These are phyloP conservation scores for Dothidotthia symphoricarpi DNA, from an alignment of 2,329 filamentous ascomycete genomes.

Conservation along the genomic window DNA sequence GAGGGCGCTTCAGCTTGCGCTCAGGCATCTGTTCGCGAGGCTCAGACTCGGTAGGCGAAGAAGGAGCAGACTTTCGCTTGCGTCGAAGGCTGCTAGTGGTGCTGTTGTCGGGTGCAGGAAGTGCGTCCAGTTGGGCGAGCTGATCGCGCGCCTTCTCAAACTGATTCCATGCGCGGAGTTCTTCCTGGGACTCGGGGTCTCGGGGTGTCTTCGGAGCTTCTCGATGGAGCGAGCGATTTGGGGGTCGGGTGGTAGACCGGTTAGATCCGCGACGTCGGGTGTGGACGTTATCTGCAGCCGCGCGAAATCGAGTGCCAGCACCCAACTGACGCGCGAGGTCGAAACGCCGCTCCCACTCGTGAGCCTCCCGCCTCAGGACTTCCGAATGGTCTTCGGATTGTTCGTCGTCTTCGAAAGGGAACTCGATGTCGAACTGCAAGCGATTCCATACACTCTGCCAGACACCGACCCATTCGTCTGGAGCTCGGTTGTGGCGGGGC, in stretches of 20 bases:
- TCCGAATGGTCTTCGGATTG: conserved; percentile 57
- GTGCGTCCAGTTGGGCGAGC: conserved; percentile 29
- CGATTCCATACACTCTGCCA: conserved; percentile 89
- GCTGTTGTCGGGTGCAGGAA: conserved; percentile 19
- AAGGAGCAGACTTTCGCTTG: conserved; percentile 76
- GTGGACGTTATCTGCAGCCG: conserved; percentile 63
- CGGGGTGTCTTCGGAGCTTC: conserved; percentile 48
- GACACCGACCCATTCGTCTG: conserved; percentile 63
- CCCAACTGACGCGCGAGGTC: conserved; percentile 79
- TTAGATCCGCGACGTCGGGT: conserved; percentile 25
- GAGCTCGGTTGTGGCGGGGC: conserved; percentile 32
- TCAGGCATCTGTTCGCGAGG: conserved; percentile 62
- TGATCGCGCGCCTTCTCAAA: conserved; percentile 78
- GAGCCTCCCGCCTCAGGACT: conserved; percentile 57
- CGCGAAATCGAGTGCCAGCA: conserved; percentile 68
- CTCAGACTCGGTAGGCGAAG: conserved; percentile 67
- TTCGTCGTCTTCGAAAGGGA: conserved; percentile 72
- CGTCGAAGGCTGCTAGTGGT: conserved; percentile 50
- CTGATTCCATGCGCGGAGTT: conserved; percentile 83
- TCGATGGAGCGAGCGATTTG: conserved; percentile 32
- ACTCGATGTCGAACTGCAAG: conserved; percentile 75
- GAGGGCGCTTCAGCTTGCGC: conserved; percentile 81
- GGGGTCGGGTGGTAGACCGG: conserved; percentile 43
- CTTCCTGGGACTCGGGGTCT: conserved; percentile 72
- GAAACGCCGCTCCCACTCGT: conserved; percentile 80